Percentiles rank a stretch among this genome's conserved stretches.
phyloP scores from a whole-genome alignment of 225 moss, liverwort and hornwort genomes.

The Sphagnum tenellum region DNA sequence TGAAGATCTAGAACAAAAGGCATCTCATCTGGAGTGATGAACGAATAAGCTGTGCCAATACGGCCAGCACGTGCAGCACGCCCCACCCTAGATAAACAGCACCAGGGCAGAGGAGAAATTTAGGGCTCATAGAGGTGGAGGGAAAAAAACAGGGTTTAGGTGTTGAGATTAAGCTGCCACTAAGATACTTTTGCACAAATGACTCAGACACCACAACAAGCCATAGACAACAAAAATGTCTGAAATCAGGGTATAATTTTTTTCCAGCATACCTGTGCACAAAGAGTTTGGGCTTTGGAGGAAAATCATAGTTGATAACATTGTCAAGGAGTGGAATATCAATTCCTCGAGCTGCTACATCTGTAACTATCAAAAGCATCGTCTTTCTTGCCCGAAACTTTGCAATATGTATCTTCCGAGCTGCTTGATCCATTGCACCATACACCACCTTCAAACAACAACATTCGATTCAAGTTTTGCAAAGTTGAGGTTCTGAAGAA shows the following conservation, averaged over 20 bases:
- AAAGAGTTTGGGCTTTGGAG: conserved; percentile 95
- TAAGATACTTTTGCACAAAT: too few relatives aligned
- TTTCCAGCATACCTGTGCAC: conserved; percentile 35
- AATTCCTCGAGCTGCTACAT: conserved; percentile 91
- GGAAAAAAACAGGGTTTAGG: too few relatives aligned
- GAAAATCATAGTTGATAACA: conserved; percentile 91
- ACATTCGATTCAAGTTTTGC: too few relatives aligned
- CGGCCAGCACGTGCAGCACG: conserved; percentile 97
- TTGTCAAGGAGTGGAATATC: conserved; percentile 91
- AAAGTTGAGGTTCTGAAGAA: not conserved
- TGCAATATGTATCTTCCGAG: conserved; percentile 89
- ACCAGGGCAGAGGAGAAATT: too few relatives aligned
- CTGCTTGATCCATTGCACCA: conserved; percentile 96
- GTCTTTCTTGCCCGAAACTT: conserved; percentile 92
- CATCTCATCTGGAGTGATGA: conserved; percentile 77
- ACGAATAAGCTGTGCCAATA: conserved; percentile 67
- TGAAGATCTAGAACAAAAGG: conserved; percentile 88
- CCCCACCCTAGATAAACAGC: conserved; percentile 43
- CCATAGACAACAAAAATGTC: too few relatives aligned
- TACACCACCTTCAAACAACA: conserved; percentile 42
- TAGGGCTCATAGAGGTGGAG: too few relatives aligned
- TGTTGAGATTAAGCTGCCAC: too few relatives aligned
- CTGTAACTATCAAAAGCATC: conserved; percentile 81
- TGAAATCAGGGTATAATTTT: too few relatives aligned
- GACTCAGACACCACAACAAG: too few relatives aligned